Evolutionary conservation across 2,329 filamentous ascomycete species (phyloP).

Genomic region (Neophaeococcomyces aloes): DNA sequence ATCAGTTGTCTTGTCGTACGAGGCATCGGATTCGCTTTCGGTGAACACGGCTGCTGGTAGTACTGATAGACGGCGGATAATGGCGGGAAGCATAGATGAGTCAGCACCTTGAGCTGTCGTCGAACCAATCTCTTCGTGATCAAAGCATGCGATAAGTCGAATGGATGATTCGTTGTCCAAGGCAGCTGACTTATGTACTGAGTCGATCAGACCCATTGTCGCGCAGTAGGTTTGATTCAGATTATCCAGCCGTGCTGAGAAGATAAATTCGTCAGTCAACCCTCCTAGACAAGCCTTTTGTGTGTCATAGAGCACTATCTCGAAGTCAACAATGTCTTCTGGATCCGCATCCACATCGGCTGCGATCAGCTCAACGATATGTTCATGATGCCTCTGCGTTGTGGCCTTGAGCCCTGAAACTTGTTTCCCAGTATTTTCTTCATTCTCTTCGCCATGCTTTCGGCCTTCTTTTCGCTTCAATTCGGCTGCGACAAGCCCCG

Average conservation of each 20-base stretch:
- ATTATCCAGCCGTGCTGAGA: constrained; percentile 91
- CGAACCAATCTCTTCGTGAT: constrained; percentile 95
- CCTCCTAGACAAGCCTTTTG: constrained; percentile 85
- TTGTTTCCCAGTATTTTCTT: constrained; percentile 32
- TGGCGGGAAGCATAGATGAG: constrained; percentile 78
- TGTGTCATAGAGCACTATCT: constrained; percentile 93
- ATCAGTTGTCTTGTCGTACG: constrained; percentile 52
- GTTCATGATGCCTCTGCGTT: constrained; percentile 76
- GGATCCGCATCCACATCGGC: constrained; percentile 61
- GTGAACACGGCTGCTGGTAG: constrained; percentile 51
- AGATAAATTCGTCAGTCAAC: constrained; percentile 87
- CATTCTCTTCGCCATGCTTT: constrained; percentile 25
- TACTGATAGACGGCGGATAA: constrained; percentile 76
- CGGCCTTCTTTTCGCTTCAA: constrained; percentile 58
- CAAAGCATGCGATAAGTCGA: constrained; percentile 86
- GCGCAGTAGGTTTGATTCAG: constrained; percentile 93
- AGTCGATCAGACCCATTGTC: constrained; percentile 72
- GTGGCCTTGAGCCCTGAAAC: constrained; percentile 70
- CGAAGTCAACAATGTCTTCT: constrained; percentile 76
- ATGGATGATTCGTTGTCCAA: constrained; percentile 71
- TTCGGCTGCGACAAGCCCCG: constrained; percentile 75
- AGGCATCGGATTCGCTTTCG: constrained; percentile 47
- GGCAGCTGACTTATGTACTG: constrained; percentile 51
- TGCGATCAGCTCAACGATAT: constrained; percentile 75
- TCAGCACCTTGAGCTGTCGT: constrained; percentile 86